Percentiles rank a stretch among this genome's conserved stretches.
Conservation (phyloP, 129 eudicot genomes). For the Ambrosia artemisiifolia region DNA sequence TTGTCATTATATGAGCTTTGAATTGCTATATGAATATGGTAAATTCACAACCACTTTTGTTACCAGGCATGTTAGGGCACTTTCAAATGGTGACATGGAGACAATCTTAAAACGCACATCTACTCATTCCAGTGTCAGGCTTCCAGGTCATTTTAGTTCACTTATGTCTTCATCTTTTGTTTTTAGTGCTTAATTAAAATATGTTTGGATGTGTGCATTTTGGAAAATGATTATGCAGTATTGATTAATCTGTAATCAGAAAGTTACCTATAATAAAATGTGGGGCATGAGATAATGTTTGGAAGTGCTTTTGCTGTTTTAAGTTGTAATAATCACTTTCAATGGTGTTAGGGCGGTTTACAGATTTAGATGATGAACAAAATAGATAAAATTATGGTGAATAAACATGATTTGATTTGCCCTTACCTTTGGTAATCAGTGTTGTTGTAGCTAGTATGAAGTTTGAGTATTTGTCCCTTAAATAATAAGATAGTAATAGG, state of each 20-base stretch:
- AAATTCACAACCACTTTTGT: slow-evolving; percentile 14
- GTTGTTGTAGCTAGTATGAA: not conserved
- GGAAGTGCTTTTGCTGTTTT: not conserved
- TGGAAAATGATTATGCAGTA: not conserved
- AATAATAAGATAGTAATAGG: not conserved
- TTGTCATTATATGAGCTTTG: not conserved
- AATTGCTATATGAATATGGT: not conserved
- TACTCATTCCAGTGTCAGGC: slow-evolving; percentile 39
- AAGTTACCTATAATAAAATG: not conserved
- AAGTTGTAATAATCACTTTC: not conserved
- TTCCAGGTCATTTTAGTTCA: slow-evolving; percentile 60
- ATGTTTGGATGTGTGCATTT: not conserved
- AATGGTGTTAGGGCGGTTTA: not conserved
- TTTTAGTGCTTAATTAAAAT: slow-evolving; percentile 13
- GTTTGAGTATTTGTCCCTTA: not conserved
- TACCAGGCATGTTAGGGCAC: slow-evolving; percentile 77
- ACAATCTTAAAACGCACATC: slow-evolving; percentile 54
- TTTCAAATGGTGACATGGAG: slow-evolving; percentile 76
- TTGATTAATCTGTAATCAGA: not conserved
- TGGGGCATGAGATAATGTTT: not conserved
- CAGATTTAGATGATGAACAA: not conserved
- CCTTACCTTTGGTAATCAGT: not conserved
- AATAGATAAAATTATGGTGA: not conserved
- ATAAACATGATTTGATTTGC: not conserved
- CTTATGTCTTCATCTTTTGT: not conserved